phyloP scores from a whole-genome alignment of 2,329 filamentous ascomycete species.

The Fusarium brevicatenulatum region DNA sequence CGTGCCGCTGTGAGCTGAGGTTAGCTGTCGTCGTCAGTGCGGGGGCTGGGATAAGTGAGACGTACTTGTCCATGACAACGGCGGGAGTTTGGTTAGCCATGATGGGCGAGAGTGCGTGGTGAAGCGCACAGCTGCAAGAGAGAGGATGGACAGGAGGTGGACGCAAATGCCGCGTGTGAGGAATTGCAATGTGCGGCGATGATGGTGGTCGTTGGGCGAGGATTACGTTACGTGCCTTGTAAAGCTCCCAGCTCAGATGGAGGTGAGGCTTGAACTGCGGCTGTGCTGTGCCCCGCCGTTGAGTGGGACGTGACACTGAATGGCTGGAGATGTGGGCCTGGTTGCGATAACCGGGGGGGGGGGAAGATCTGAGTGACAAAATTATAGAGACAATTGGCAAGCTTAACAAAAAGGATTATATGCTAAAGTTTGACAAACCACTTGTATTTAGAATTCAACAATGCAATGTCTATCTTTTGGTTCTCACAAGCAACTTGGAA shows the following conservation, averaged over 20 bases:
- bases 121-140: constrained; percentile 31
- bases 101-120: constrained; percentile 41
- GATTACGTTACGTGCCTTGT: constrained; percentile 45
- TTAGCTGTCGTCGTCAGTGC: constrained; percentile 46
- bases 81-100: constrained; percentile 99
- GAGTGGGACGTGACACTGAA: constrained; percentile 6
- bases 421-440: not conserved
- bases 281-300: constrained; percentile 42
- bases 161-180: constrained; percentile 26
- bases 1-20: constrained; percentile 78
- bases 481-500: not conserved
- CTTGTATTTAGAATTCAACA: not conserved
- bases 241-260: constrained; percentile 41
- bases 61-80: constrained; percentile 99
- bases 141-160: constrained; percentile 12
- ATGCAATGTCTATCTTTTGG: not conserved
- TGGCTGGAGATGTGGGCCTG: constrained; percentile 15
- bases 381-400: not conserved
- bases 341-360: constrained; percentile 32
- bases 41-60: constrained; percentile 52
- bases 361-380: not conserved
- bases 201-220: constrained; percentile 40
- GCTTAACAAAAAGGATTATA: not conserved
- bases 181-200: constrained; percentile 36
- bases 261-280: constrained; percentile 41